These are phyloP conservation scores for Groenewaldozyma salmanticensis DNA, from an alignment of 805 yeast species.

Conservation along the genomic window DNA sequence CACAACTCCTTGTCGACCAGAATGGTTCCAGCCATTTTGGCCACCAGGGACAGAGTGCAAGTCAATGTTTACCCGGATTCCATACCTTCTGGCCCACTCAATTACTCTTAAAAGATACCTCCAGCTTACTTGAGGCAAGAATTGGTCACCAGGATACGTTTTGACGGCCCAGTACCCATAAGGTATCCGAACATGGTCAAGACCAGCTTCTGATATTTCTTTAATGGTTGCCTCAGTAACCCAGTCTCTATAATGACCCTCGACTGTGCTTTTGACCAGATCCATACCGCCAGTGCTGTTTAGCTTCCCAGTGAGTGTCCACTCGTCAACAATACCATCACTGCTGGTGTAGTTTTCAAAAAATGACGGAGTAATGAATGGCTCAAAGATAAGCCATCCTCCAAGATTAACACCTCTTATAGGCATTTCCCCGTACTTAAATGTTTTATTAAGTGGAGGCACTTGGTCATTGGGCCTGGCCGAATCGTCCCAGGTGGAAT, in stretches of 20 bases:
- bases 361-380: constrained; percentile 72
- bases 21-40: constrained; percentile 79
- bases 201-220: constrained; percentile 48
- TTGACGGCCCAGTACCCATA: constrained; percentile 77
- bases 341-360: constrained; percentile 33
- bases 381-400: constrained; percentile 83
- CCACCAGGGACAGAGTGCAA: constrained; percentile 79
- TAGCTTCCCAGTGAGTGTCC: constrained; percentile 44
- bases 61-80: constrained; percentile 62
- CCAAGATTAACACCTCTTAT: constrained; percentile 71
- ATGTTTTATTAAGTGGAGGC: constrained; percentile 21
- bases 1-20: constrained; percentile 49
- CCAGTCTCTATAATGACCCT: constrained; percentile 61
- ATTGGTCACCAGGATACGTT: constrained; percentile 33
- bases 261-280: constrained; percentile 39
- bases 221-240: constrained; percentile 58
- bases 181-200: constrained; percentile 70
- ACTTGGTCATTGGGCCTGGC: constrained; percentile 21
- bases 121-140: constrained; percentile 50
- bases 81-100: constrained; percentile 54
- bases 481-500: constrained; percentile 24
- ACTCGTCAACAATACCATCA: constrained; percentile 58
- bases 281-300: constrained; percentile 45
- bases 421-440: constrained; percentile 22
- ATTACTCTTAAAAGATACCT: constrained; percentile 53